A percentile compares a stretch with the other conserved stretches of the same genome.
Evolutionary conservation across 331 rosid genomes (phyloP).

Genomic region (Quercus phellos): DNA sequence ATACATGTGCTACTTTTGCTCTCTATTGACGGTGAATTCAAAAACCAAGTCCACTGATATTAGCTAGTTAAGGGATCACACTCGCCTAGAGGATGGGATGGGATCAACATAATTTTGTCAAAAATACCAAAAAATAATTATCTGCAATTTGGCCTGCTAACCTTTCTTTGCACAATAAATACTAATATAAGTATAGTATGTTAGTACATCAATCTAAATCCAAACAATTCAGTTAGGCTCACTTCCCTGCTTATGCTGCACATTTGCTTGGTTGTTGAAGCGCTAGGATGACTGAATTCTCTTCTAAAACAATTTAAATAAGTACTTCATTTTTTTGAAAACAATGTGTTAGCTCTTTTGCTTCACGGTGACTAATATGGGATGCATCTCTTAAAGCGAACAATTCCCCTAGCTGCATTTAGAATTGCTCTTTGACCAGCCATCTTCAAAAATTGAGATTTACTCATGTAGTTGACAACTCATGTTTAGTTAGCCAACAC

Average conservation of each 20-base stretch:
- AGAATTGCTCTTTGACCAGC: not conserved
- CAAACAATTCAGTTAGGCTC: not conserved
- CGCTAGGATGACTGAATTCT: not conserved
- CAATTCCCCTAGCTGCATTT: not conserved
- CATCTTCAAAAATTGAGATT: not conserved
- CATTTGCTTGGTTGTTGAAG: not conserved
- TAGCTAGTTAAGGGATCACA: not conserved
- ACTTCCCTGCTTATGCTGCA: not conserved
- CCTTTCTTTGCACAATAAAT: not conserved
- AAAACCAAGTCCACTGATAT: not conserved
- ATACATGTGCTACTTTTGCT: not conserved
- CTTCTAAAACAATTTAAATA: not conserved
- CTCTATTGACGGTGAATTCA: not conserved
- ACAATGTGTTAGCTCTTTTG: not conserved
- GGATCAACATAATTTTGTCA: not conserved
- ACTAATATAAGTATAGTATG: not conserved
- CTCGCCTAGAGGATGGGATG: not conserved
- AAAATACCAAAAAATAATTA: too few relatives aligned
- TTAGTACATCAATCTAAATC: not conserved
- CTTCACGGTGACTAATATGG: not conserved
- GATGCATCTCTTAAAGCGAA: not conserved
- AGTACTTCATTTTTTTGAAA: not conserved
- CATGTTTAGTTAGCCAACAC: not conserved
- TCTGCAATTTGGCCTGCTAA: not conserved
- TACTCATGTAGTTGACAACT: not conserved